Conservation (phyloP, 78 protist genomes). For the Andalucia godoyi region DNA sequence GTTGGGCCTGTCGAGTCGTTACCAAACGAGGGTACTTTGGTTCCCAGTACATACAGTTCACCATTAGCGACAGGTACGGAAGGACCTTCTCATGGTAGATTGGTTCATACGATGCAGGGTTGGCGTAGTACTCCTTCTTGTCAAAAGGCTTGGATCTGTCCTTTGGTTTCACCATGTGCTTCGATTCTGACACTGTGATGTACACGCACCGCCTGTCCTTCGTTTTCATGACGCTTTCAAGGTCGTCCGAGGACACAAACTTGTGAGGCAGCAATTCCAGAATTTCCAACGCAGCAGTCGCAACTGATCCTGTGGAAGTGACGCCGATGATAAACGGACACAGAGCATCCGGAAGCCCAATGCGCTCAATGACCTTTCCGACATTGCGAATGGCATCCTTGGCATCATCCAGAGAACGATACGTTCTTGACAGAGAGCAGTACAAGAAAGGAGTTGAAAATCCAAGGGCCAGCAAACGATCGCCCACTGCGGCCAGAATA, state of each 20-base stretch:
- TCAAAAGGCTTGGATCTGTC: conserved; percentile 39
- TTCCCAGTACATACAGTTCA: conserved; percentile 87
- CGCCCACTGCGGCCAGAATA: conserved; percentile 63
- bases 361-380: conserved; percentile 49
- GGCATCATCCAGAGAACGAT: conserved; percentile 35
- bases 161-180: conserved; percentile 36
- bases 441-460: conserved; percentile 61
- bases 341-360: conserved; percentile 57
- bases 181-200: background rate
- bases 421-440: conserved; percentile 45
- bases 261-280: conserved; percentile 62
- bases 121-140: conserved; percentile 50
- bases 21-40: conserved; percentile 61
- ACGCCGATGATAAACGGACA: conserved; percentile 60
- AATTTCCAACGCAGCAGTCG: conserved; percentile 56
- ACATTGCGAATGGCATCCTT: conserved; percentile 43
- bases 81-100: conserved; percentile 33
- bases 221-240: conserved; percentile 30
- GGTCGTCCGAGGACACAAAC: conserved; percentile 41
- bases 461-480: conserved; percentile 50
- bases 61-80: conserved; percentile 23
- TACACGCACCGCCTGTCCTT: conserved; percentile 14
- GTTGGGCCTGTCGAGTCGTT: conserved; percentile 45
- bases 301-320: conserved; percentile 24
- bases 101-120: conserved; percentile 54